Conservation (phyloP, 2,329 filamentous ascomycete species). For the Calonectria henricotiae region DNA sequence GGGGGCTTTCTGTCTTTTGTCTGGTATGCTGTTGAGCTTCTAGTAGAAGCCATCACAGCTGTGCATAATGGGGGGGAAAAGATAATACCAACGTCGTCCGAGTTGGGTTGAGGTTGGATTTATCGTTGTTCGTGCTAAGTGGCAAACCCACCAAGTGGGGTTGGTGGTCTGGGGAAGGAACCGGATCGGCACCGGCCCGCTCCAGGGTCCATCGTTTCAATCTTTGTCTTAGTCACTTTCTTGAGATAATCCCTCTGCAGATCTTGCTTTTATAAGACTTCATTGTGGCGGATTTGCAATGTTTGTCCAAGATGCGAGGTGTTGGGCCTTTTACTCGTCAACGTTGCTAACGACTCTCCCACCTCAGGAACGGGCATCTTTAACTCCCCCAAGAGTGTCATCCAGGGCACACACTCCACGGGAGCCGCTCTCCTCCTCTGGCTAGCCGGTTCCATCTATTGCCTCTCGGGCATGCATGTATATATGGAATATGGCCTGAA, state of each 20-base stretch:
- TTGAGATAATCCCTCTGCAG: neutral
- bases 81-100: neutral
- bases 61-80: neutral
- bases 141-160: constrained; percentile 46
- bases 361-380: constrained; percentile 59
- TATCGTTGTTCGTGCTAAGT: constrained; percentile 36
- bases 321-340: neutral
- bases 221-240: neutral
- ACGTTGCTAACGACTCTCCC: constrained; percentile 36
- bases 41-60: neutral
- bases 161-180: constrained; percentile 26
- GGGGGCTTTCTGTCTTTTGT: neutral
- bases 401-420: constrained; percentile 55
- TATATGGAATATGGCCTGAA: constrained; percentile 66
- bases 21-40: no score
- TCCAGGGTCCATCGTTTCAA: constrained; percentile 35
- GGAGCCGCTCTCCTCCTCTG: constrained; percentile 61
- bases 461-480: constrained; percentile 57
- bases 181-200: constrained; percentile 28
- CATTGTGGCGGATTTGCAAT: neutral
- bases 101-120: constrained; percentile 47
- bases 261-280: neutral
- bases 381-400: constrained; percentile 56
- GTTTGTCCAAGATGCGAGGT: neutral
- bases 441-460: constrained; percentile 60